Conservation (phyloP, 768 basidiomycete species). For the Tulasnella sp. region DNA sequence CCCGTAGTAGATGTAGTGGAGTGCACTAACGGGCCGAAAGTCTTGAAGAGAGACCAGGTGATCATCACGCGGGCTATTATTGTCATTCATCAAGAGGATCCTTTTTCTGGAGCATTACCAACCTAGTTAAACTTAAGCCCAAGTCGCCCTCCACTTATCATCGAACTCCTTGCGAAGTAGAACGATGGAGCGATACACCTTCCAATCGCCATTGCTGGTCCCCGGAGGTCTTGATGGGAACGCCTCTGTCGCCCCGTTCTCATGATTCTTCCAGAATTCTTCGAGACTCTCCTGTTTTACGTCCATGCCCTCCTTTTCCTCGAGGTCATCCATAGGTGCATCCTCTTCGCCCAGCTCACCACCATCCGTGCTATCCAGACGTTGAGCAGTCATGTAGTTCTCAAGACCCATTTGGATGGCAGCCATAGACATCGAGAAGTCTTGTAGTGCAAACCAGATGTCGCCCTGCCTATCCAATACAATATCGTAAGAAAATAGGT, state of each 20-base stretch:
- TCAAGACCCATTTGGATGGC: slow-evolving; percentile 42
- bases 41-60: too few relatives aligned
- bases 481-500: background rate
- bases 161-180: slow-evolving; percentile 40
- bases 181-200: slow-evolving; percentile 41
- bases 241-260: background rate
- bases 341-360: too few relatives aligned
- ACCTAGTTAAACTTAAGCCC: slow-evolving; percentile 47
- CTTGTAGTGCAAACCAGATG: slow-evolving; percentile 54
- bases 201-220: slow-evolving; percentile 41
- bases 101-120: too few relatives aligned
- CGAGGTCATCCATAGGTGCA: slow-evolving; percentile 17
- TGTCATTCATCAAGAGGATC: too few relatives aligned
- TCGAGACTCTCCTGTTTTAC: background rate
- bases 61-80: too few relatives aligned
- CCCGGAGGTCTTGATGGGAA: background rate
- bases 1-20: too few relatives aligned
- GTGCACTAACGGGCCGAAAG: too few relatives aligned
- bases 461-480: slow-evolving; percentile 40
- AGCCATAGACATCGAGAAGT: slow-evolving; percentile 43
- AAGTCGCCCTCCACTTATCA: slow-evolving; percentile 51
- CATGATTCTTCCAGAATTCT: slow-evolving; percentile 28
- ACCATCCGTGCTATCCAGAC: too few relatives aligned
- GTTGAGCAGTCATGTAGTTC: slow-evolving; percentile 31
- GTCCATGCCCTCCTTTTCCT: slow-evolving; percentile 17